Evolutionary conservation across 345 rosid species (phyloP), one percentile per base, ranked within the genome.

Genomic region (Anastatica hierochuntica): DNA sequence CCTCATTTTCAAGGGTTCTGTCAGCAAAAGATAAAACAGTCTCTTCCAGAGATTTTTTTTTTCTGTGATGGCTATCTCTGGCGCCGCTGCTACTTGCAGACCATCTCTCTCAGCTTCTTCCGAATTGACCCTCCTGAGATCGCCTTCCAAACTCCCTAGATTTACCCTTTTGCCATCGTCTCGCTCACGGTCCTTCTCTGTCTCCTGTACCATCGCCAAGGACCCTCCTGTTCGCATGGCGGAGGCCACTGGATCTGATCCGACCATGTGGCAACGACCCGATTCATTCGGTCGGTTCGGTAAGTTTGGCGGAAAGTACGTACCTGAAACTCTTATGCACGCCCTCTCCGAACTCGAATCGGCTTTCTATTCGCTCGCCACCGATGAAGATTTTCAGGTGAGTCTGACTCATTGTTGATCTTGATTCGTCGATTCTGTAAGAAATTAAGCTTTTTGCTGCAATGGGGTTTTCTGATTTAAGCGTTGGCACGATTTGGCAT

Each of bases 231-330:
- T 77, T 20, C 50, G 44, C 34, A 70, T 78, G 88, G 76, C 61
- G 56, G 66, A 44, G 12, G 5, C 30, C 14, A 18, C 48, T 44
- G 62, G 68, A 49, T 58, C 78, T 31, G 77, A 70, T 49, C 65
- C 77, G 12, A 23, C 38, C 9, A 1, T n/a, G 6, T 75, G 82
- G 82, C 68, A 56, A 51, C 62, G 96, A 23, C 98, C 98, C 11
- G 98, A 90, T 63, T 58, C 90, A 0, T 79, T 84, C 33, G 98
- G 98, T 0, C 83, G 98, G 31, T 90, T 82, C 46, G 98, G 96
- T 7, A 76, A 74, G 69, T 87, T 81, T 58, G 96, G 98, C 8
- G 98, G 98, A 16, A 87, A 87, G 60, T 90, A 75, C 43, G 98
- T 90, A 15, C 98, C 95, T 0, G 98, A 90, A 55, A 90, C 98